A percentile compares a stretch with the other conserved stretches of the same genome.
These are phyloP conservation scores for Lyophyllum semitale DNA, from an alignment of 768 basidiomycete genomes.

Conservation along the genomic window DNA sequence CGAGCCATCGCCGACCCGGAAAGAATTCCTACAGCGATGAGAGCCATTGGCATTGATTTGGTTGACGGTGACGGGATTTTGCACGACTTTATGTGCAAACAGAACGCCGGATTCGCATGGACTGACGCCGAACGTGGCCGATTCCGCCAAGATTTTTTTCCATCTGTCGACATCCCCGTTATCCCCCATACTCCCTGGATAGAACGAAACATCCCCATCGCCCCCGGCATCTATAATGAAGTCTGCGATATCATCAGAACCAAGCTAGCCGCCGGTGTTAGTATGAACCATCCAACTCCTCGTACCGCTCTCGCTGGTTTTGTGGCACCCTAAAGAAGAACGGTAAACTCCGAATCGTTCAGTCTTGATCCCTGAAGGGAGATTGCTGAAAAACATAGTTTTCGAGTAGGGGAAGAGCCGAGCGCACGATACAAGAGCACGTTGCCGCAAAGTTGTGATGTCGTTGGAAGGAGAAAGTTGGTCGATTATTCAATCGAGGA, in stretches of 20 bases:
- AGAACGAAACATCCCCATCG: constrained; percentile 27
- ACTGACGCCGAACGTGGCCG: constrained; percentile 34
- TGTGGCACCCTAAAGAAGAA: constrained; percentile 24
- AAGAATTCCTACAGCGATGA: too few species aligned
- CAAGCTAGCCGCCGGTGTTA: constrained; percentile 30
- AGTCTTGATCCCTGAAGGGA: constrained; percentile 37
- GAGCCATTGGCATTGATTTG: too few species aligned
- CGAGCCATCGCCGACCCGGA: too few species aligned
- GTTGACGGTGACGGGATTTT: too few species aligned
- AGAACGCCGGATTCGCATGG: constrained; percentile 40
- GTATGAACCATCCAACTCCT: constrained; percentile 34
- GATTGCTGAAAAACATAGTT: too few species aligned
- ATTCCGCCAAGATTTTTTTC: too few species aligned
- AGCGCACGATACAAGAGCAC: too few species aligned
- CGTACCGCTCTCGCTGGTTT: constrained; percentile 36
- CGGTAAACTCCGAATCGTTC: constrained; percentile 31
- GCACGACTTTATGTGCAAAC: constrained; percentile 30
- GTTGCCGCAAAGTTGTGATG: too few species aligned
- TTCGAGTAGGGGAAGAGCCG: too few species aligned
- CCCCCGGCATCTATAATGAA: too few species aligned
- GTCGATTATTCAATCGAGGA: too few species aligned
- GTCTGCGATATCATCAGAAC: constrained; percentile 17
- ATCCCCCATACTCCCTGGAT: constrained; percentile 37
- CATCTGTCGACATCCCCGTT: constrained; percentile 31
- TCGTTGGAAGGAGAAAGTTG: too few species aligned